Conservation (phyloP, 2,329 filamentous ascomycete species). For the Trichocomaceae sp. region DNA sequence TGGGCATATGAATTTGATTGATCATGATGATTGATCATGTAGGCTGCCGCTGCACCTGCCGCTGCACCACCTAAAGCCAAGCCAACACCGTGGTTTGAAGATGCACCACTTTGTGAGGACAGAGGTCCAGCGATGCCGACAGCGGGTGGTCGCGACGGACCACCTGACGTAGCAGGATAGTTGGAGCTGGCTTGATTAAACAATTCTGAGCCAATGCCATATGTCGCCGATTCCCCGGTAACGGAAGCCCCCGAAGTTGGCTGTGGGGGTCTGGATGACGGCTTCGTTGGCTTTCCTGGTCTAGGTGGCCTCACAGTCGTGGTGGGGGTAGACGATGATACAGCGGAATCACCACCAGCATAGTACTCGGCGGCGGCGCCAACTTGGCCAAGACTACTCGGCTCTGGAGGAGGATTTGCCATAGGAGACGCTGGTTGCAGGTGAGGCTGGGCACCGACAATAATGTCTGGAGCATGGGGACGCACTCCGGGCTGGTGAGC, state of each 20-base stretch:
- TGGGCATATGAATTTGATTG: slow-evolving; percentile 21
- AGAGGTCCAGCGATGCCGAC: slow-evolving; percentile 18
- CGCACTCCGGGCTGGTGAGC: slow-evolving; percentile 54
- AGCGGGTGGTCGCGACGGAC: slow-evolving; percentile 17
- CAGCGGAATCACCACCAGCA: slow-evolving; percentile 19
- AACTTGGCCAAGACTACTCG: slow-evolving; percentile 43
- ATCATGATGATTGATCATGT: slow-evolving; percentile 33
- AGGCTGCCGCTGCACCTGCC: slow-evolving; percentile 37
- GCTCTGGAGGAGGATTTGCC: slow-evolving; percentile 52
- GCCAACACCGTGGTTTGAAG: slow-evolving; percentile 27
- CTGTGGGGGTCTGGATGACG: slow-evolving; percentile 7
- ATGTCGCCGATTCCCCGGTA: slow-evolving; percentile 31
- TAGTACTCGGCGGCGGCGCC: slow-evolving; percentile 55
- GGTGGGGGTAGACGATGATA: slow-evolving; percentile 12
- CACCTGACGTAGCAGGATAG: slow-evolving; percentile 16
- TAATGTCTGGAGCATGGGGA: slow-evolving; percentile 46
- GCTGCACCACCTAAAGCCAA: slow-evolving; percentile 34
- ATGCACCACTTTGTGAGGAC: slow-evolving; percentile 26
- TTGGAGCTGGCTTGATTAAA: slow-evolving; percentile 18
- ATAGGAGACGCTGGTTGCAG: slow-evolving; percentile 48
- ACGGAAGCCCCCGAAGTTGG: slow-evolving; percentile 7
- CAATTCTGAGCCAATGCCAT: slow-evolving; percentile 35
- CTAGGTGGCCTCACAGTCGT: slow-evolving; percentile 24
- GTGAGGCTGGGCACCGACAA: slow-evolving; percentile 51
- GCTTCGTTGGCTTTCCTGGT: slow-evolving; percentile 28